Base-by-base conservation (phyloP, 1,284 basidiomycete genomes). In the Marasmius tenuissimus region DNA sequence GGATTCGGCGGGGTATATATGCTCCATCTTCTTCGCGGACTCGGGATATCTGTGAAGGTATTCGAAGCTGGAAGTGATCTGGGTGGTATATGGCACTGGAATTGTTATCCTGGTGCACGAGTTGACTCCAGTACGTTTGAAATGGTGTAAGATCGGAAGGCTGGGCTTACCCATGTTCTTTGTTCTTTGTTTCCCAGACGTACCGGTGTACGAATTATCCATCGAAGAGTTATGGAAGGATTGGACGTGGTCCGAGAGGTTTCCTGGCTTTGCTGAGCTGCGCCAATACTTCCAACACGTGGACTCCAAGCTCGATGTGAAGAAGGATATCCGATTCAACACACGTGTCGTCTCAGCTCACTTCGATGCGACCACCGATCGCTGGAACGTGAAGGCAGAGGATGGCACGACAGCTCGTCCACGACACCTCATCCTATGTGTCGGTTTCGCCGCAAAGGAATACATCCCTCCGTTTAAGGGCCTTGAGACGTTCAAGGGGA, bases 81-180 rank as follows among this genome's bases (percentile, higher is more conserved):
- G 5, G 71, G 71, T 20, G 71, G 71, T 1, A 66, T 64, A 11
- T 72, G 71, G 70, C 66, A 70, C 38, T 71, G 70, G 70, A 71
- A 70, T 58, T 68, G 68, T 42, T 72, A 70, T 47, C 70, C 70
- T 8, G 70, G 70, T 33, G 67, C 68, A 5, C 27, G 27, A 27
- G 27, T 27, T 27, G 27, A 27, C 68, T 66, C n/a, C 67, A 68
- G 38, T 18, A 42, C 38, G 9, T 42, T 20, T 42, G 22, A 48
- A 40, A 47, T 61, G n/a, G 45, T 37, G 40, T 18, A 14, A 3
- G 3, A 20, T 18, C 16, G 3, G 22, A 14, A 18, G 14, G 12
- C 42, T 45, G 14, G 18, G 2, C 16, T 3, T 51, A 51, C 22
- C 14, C 16, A 16, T 37, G 35, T 18, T 50, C 56, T 14, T 27